Evolutionary conservation across 2,329 filamentous ascomycete genomes (phyloP).

Genomic region (Fusarium sp.): DNA sequence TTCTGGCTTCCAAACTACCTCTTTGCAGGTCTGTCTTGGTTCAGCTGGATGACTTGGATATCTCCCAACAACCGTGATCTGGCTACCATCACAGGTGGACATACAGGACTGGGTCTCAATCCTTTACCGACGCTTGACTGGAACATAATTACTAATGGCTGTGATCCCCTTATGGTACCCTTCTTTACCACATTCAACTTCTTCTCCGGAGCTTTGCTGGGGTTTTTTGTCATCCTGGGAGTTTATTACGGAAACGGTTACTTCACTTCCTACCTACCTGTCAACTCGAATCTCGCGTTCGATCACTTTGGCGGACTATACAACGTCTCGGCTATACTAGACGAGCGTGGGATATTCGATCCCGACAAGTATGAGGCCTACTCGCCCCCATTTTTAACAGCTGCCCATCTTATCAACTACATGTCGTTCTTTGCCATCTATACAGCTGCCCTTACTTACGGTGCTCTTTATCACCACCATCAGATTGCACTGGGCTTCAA

Average conservation of each 20-base stretch:
- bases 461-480: slow-evolving; percentile 56
- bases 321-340: slow-evolving; percentile 55
- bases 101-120: slow-evolving; percentile 58
- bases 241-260: slow-evolving; percentile 54
- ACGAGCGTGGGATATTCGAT: slow-evolving; percentile 55
- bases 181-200: slow-evolving; percentile 56
- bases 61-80: slow-evolving; percentile 58
- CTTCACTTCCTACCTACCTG: slow-evolving; percentile 56
- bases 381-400: slow-evolving; percentile 58
- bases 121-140: slow-evolving; percentile 60
- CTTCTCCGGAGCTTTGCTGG: slow-evolving; percentile 50
- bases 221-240: slow-evolving; percentile 49
- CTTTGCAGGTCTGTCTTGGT: slow-evolving; percentile 61
- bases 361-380: slow-evolving; percentile 56
- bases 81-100: slow-evolving; percentile 54
- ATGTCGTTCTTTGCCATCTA: slow-evolving; percentile 60
- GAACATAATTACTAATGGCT: slow-evolving; percentile 53
- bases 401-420: slow-evolving; percentile 54
- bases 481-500: slow-evolving; percentile 56
- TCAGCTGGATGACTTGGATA: slow-evolving; percentile 69
- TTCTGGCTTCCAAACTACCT: slow-evolving; percentile 68
- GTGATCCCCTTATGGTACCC: slow-evolving; percentile 57
- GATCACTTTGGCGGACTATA: slow-evolving; percentile 57
- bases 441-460: slow-evolving; percentile 57
- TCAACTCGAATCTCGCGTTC: slow-evolving; percentile 57